phyloP scores from a whole-genome alignment of 2,329 filamentous ascomycete genomes.

The Blastomyces gilchristii region DNA sequence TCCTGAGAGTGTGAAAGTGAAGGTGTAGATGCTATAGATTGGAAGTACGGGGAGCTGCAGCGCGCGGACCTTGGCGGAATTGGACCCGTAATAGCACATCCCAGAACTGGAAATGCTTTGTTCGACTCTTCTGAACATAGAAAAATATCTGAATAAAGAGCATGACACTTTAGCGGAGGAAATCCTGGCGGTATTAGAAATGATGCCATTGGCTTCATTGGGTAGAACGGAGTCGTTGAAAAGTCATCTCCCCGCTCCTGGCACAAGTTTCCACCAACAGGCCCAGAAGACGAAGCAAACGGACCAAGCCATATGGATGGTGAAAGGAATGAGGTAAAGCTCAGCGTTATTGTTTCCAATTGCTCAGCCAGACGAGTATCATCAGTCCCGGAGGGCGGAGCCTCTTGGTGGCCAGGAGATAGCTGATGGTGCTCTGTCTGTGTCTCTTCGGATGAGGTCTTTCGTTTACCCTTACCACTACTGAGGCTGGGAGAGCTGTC shows the following conservation, averaged over 20 bases:
- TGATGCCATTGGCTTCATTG: neutral
- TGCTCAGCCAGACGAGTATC: neutral
- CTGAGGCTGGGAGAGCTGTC: neutral
- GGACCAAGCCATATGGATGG: slow-evolving; percentile 4
- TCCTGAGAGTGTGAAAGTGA: neutral
- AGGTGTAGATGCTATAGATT: neutral
- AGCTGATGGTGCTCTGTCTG: neutral
- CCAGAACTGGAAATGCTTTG: neutral
- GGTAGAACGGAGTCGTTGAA: neutral
- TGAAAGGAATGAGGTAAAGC: slow-evolving; percentile 2
- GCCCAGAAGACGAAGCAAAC: neutral
- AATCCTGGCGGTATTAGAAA: neutral
- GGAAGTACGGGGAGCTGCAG: neutral
- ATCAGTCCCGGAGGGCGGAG: neutral
- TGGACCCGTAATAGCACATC: neutral
- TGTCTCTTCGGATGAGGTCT: neutral
- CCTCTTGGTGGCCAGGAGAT: neutral
- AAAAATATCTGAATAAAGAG: neutral
- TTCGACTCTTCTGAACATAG: neutral
- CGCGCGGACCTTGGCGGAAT: neutral
- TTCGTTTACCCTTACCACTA: neutral
- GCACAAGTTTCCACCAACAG: neutral
- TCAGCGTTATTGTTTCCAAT: neutral
- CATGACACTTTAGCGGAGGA: neutral
- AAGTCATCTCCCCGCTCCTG: neutral